phyloP scores from a whole-genome alignment of 2,329 filamentous ascomycete species.

The Diaporthe velutina region DNA sequence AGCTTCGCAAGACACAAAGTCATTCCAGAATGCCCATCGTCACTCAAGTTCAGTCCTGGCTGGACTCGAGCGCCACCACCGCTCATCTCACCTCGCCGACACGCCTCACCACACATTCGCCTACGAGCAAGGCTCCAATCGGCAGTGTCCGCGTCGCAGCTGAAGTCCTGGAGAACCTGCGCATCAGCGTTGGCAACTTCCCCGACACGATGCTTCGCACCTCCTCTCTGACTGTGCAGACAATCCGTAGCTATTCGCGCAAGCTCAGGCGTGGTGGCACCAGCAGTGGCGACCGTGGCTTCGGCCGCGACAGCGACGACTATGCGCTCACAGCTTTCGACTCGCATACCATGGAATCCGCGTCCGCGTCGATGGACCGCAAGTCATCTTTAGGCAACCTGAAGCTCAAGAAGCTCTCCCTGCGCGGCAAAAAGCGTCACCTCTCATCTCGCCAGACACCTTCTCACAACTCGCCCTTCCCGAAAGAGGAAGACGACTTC shows the following conservation, averaged over 20 bases:
- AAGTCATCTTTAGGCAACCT: conserved; percentile 31
- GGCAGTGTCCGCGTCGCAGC: conserved; percentile 63
- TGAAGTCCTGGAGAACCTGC: conserved; percentile 66
- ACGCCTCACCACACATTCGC: not conserved
- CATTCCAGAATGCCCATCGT: conserved; percentile 31
- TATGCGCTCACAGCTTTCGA: conserved; percentile 36
- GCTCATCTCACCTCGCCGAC: not conserved
- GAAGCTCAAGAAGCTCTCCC: conserved; percentile 30
- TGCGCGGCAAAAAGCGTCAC: conserved; percentile 33
- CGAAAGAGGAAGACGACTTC: conserved; percentile 16
- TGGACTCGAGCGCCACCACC: conserved; percentile 35
- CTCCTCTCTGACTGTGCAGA: conserved; percentile 68
- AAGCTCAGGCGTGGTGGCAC: conserved; percentile 59
- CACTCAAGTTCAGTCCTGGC: conserved; percentile 39
- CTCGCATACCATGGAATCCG: not conserved
- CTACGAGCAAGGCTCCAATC: conserved; percentile 29
- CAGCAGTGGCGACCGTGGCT: conserved; percentile 22
- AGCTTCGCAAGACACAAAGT: conserved; percentile 33
- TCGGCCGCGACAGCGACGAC: conserved; percentile 40
- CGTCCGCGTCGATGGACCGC: conserved; percentile 6
- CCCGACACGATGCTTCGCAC: conserved; percentile 71
- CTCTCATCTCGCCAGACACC: conserved; percentile 23
- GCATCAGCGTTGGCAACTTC: conserved; percentile 67
- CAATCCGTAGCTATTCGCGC: conserved; percentile 67
- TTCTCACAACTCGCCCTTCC: conserved; percentile 2